Conservation (phyloP, 2,329 filamentous ascomycete species). For the Penicillium sp. region DNA sequence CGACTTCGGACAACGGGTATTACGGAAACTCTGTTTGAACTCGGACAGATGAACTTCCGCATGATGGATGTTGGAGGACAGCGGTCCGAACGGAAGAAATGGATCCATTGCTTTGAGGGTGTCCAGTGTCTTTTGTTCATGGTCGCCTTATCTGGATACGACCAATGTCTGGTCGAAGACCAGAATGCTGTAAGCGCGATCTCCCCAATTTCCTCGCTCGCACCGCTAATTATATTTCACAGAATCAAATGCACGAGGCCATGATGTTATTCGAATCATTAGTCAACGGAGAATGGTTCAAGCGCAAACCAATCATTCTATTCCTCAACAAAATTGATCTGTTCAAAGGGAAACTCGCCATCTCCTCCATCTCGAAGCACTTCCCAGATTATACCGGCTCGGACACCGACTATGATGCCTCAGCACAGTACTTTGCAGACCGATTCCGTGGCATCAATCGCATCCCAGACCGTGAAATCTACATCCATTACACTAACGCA, state of each 20-base stretch:
- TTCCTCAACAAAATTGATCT: slow-evolving; percentile 88
- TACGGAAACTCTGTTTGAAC: slow-evolving; percentile 89
- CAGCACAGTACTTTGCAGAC: slow-evolving; percentile 77
- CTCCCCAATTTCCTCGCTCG: background rate
- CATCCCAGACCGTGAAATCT: slow-evolving; percentile 56
- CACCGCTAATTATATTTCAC: slow-evolving; percentile 10
- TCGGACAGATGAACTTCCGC: slow-evolving; percentile 87
- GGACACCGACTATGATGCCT: slow-evolving; percentile 68
- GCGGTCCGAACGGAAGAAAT: slow-evolving; percentile 91
- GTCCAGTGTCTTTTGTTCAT: slow-evolving; percentile 90
- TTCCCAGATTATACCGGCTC: slow-evolving; percentile 78
- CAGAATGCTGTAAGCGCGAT: slow-evolving; percentile 78
- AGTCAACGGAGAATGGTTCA: slow-evolving; percentile 83
- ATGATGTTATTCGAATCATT: slow-evolving; percentile 85
- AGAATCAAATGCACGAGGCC: slow-evolving; percentile 92
- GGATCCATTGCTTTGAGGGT: slow-evolving; percentile 95
- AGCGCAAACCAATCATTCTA: slow-evolving; percentile 74
- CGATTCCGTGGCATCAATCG: slow-evolving; percentile 76
- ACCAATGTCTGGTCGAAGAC: slow-evolving; percentile 93
- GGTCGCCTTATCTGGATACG: slow-evolving; percentile 92
- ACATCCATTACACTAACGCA: slow-evolving; percentile 59
- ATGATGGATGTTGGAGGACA: slow-evolving; percentile 97
- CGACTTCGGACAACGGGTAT: slow-evolving; percentile 91
- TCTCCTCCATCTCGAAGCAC: slow-evolving; percentile 69
- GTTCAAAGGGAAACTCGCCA: slow-evolving; percentile 71